Conservation (phyloP, 164 flowering plant species). For the Vitis rupestris region DNA sequence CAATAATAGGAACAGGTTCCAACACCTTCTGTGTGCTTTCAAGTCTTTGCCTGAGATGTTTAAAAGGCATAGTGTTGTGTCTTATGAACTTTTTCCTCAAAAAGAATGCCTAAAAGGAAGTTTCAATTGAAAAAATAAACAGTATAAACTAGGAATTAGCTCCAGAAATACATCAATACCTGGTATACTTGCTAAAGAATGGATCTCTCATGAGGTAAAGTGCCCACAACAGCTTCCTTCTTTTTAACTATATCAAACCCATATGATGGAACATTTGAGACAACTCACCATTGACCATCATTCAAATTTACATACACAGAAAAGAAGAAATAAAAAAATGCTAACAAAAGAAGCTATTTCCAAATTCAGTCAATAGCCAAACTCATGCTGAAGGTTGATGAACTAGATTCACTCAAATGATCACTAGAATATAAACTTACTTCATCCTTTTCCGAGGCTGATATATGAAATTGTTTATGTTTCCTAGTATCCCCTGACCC, state of each 20-base stretch:
- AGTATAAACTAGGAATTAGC: not conserved
- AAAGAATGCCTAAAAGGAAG: too few relatives aligned
- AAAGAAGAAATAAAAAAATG: too few relatives aligned
- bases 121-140: not conserved
- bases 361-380: not conserved
- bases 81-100: not conserved
- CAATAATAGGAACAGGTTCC: constrained; percentile 81
- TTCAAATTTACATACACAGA: too few relatives aligned
- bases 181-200: constrained; percentile 76
- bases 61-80: not conserved
- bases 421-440: constrained; percentile 27
- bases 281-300: not conserved
- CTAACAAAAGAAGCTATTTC: not conserved
- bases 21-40: constrained; percentile 56
- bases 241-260: constrained; percentile 50
- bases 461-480: constrained; percentile 33
- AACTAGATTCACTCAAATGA: not conserved
- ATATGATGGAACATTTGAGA: not conserved
- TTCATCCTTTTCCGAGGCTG: constrained; percentile 70
- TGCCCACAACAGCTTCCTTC: constrained; percentile 87
- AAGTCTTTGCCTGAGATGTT: constrained; percentile 63
- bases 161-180: constrained; percentile 36
- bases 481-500: constrained; percentile 16
- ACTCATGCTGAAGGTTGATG: not conserved
- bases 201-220: constrained; percentile 98